A percentile compares a stretch with the other conserved stretches of the same genome.
Conservation (phyloP, 495 filamentous ascomycete genomes). For the Thermochaetoides thermophila region DNA sequence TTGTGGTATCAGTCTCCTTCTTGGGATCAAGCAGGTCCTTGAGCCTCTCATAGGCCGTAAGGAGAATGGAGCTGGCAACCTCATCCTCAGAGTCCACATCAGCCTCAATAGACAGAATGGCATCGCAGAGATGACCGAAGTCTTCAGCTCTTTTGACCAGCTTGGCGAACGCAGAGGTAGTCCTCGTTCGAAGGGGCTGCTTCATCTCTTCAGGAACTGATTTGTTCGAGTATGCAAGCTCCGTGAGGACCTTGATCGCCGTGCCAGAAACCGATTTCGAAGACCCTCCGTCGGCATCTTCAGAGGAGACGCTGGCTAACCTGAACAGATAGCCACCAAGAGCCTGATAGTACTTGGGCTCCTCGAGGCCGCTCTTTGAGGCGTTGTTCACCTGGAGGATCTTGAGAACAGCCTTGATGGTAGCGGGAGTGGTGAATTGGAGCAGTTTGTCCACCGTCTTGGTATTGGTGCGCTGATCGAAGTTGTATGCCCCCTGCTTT, state of each 20-base stretch:
- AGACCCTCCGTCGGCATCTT: constrained; percentile 5
- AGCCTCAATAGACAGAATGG: constrained; percentile 30
- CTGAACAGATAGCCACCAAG: constrained; percentile 41
- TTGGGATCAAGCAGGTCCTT: constrained; percentile 51
- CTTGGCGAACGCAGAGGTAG: constrained; percentile 48
- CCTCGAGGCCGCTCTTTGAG: constrained; percentile 18
- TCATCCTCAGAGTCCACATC: constrained; percentile 46
- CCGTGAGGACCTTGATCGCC: constrained; percentile 30
- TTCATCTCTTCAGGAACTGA: constrained; percentile 43
- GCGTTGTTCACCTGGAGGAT: constrained; percentile 21
- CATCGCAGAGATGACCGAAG: constrained; percentile 33
- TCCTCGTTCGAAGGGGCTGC: constrained; percentile 50
- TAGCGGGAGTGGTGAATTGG: constrained; percentile 38
- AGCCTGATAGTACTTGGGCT: constrained; percentile 30
- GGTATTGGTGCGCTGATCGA: constrained; percentile 76
- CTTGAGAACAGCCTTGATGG: constrained; percentile 32
- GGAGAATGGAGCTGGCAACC: constrained; percentile 38
- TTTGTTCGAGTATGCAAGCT: constrained; percentile 36
- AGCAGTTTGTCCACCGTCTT: constrained; percentile 75
- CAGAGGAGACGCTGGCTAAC: constrained; percentile 16
- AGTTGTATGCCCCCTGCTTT: constrained; percentile 55
- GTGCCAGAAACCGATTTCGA: constrained; percentile 21
- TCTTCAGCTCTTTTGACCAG: constrained; percentile 49
- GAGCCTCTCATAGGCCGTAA: constrained; percentile 48
- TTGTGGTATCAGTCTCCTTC: constrained; percentile 22